Evolutionary conservation across 1,284 basidiomycete genomes (phyloP), one percentile per base, ranked within the genome.

Genomic region (Leccinum ponderosum): DNA sequence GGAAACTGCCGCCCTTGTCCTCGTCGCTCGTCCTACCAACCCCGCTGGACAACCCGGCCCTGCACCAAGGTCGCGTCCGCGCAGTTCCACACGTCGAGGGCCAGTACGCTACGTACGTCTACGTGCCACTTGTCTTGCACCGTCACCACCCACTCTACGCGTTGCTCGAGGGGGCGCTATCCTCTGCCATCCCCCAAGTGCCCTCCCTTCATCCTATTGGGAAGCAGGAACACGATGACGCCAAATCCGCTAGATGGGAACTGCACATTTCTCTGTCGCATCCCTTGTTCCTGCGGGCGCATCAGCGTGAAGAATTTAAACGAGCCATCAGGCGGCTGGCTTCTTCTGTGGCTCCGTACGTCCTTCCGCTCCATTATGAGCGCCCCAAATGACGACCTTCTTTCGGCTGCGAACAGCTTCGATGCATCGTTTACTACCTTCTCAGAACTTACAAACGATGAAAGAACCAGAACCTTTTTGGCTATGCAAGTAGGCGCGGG

Each of bases 61-160:
- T 84, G 9, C 92, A 94, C 69, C 91, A 93, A 76, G 93, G 93
- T 14, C 83, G 93, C n/a, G 78, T 79, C 56, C 83, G 93, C n/a
- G 79, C 83, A 0, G 79, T 76, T 0, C 90, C 91, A 1, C 90
- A 93, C 68, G 83, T 91, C 9, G 89, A 93, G 29, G 93, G 93
- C 0, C 91, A 93, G 71, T 94, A 84, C 70, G 85, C 87, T 1
- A 80, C 87, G 14, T 85, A 93, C 75, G 81, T 94, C 60, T 94
- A 90, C 70, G 79, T 92, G 9, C 83, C 87, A 3, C 68, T 93
- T 57, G 62, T 72, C 22, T 60, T 91, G 29, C 72, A 77, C 14
- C 74, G 65, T 44, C 72, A 68, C 33, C 78, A 82, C 14, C 64
- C 75, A 17, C 72, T 90, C 55, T 73, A 76, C 62, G 73, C 75